Conservation (phyloP, 73 alveolate species). For the Breviolum minutum region DNA sequence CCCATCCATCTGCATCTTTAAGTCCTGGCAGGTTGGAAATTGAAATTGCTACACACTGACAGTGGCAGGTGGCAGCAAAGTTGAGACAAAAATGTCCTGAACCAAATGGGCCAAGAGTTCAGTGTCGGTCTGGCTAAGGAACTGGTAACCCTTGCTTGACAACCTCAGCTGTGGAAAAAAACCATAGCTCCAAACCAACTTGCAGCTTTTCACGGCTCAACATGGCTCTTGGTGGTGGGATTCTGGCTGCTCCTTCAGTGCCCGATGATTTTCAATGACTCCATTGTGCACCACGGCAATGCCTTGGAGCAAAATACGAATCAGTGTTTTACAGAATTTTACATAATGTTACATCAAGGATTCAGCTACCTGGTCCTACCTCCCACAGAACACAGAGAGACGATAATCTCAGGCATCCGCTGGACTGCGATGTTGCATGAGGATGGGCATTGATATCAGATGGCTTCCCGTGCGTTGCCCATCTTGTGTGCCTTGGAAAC, state of each 20-base stretch:
- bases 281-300: constrained; percentile 97
- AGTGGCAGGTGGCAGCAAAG: not conserved
- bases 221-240: not conserved
- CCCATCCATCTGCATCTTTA: constrained; percentile 43
- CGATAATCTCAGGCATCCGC: not conserved
- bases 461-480: constrained; percentile 98
- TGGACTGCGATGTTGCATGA: constrained; percentile 96
- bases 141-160: constrained; percentile 95
- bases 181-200: not conserved
- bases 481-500: constrained; percentile 97
- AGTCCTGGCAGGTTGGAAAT: constrained; percentile 33
- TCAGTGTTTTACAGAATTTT: too few species aligned
- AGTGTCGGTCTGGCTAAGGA: constrained; percentile 97
- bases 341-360: too few species aligned
- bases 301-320: constrained; percentile 13
- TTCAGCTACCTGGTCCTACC: too few species aligned
- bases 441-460: constrained; percentile 98
- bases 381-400: too few species aligned
- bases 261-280: constrained; percentile 96
- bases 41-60: not conserved
- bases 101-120: constrained; percentile 97
- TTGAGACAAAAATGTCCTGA: constrained; percentile 10
- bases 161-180: constrained; percentile 25
- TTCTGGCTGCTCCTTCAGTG: constrained; percentile 94
- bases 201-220: not conserved